A percentile compares a stretch with the other conserved stretches of the same genome.
Conservation (phyloP, 371 early-diverging fungal species). For the Gilbertella persicaria region DNA sequence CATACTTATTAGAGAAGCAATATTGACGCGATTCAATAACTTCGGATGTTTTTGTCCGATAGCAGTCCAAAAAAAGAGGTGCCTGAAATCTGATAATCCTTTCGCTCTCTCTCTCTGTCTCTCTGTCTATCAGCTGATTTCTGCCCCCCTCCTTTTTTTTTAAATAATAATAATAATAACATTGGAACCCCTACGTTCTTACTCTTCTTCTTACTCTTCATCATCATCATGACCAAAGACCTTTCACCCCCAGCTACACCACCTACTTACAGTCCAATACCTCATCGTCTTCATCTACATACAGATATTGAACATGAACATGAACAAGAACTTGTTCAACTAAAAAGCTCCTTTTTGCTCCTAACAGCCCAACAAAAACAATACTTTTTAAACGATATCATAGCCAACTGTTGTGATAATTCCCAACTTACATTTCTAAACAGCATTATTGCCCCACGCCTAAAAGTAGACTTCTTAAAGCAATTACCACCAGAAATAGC, state of each 20-base stretch:
- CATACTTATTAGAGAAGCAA: too few species aligned
- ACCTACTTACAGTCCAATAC: constrained; percentile 34
- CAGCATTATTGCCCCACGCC: constrained; percentile 58
- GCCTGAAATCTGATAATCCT: too few species aligned
- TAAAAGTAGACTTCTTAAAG: constrained; percentile 81
- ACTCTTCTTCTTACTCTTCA: background rate
- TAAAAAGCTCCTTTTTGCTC: constrained; percentile 42
- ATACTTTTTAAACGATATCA: constrained; percentile 44
- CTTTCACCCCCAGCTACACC: constrained; percentile 52
- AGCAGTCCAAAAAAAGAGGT: too few species aligned
- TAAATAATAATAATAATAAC: too few species aligned
- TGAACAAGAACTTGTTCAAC: constrained; percentile 28
- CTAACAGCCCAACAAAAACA: constrained; percentile 40
- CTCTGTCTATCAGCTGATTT: too few species aligned
- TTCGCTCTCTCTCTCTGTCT: too few species aligned
- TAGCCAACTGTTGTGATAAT: constrained; percentile 51
- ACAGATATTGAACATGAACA: constrained; percentile 32
- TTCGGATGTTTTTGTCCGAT: too few species aligned
- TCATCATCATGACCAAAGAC: constrained; percentile 25
- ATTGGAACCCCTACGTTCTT: background rate
- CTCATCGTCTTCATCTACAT: constrained; percentile 20
- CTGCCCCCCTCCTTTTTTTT: too few species aligned
- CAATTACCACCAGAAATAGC: constrained; percentile 76
- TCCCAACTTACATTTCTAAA: constrained; percentile 60
- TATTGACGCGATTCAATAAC: too few species aligned